phyloP scores from a whole-genome alignment of 2,329 filamentous ascomycete genomes.

The Hypomyces perniciosus region DNA sequence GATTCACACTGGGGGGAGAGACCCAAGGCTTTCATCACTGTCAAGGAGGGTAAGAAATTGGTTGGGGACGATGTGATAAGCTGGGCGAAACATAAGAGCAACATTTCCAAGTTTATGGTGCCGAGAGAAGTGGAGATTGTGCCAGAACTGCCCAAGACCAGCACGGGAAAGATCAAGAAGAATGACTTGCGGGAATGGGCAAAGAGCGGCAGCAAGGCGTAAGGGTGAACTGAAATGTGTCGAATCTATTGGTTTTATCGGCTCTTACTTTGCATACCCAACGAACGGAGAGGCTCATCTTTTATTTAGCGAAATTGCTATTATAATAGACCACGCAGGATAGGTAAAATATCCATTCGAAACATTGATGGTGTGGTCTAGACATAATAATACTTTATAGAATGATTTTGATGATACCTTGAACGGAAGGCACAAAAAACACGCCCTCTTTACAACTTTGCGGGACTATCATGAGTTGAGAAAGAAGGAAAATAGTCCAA shows the following conservation, averaged over 20 bases:
- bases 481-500: background rate
- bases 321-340: too few relatives aligned
- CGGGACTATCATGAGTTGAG: too few relatives aligned
- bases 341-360: too few relatives aligned
- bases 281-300: too few relatives aligned
- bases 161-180: constrained; percentile 95
- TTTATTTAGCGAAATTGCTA: too few relatives aligned
- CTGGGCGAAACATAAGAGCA: constrained; percentile 77
- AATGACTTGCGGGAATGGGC: constrained; percentile 87
- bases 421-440: too few relatives aligned
- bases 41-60: constrained; percentile 56
- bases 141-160: constrained; percentile 88
- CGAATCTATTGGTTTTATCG: too few relatives aligned
- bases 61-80: constrained; percentile 61
- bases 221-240: background rate
- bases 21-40: constrained; percentile 89
- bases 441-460: too few relatives aligned
- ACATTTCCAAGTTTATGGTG: constrained; percentile 88
- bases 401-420: too few relatives aligned
- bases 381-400: too few relatives aligned
- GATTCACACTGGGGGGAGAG: constrained; percentile 93
- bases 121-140: constrained; percentile 69
- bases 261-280: too few relatives aligned
- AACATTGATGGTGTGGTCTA: too few relatives aligned
- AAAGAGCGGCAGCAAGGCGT: constrained; percentile 21